Base-by-base conservation (phyloP, 371 early-diverging fungal genomes). In the Funneliformis caledonium region DNA sequence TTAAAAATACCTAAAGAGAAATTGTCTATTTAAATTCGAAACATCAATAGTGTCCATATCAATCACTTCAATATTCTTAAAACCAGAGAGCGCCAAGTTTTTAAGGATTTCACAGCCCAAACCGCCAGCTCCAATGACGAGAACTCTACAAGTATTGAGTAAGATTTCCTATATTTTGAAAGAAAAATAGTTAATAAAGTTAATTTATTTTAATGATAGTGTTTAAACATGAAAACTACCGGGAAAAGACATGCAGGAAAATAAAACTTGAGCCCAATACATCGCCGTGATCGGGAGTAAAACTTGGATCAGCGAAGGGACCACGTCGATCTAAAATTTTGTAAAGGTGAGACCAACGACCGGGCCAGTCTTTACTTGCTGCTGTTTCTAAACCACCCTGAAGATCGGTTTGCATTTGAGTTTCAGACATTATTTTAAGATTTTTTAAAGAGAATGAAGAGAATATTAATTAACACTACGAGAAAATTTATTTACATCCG, bases 31-130 rank as follows among this genome's bases (percentile, higher is more conserved):
- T 84, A 99, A 87, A 87, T 99, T 99, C 82, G 93, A 93, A 88
- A 96, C 97, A 83, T 99, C 99, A 81, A 99, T 99, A 5, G 97
- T 96, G 88, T 99, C 99, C 99, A 99, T 99, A 87, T 99, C 99
- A 14, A 99, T 99, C 65, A 99, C 90, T 82, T 91, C 89, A 64
- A 99, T 90, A 42, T 87, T 87, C 45, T 84, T 82, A 80, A 93
- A 92, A 48, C 92, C 92, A 8, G 90, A 86, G 80, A 91, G 80
- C n/a, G 89, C 89, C 62, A 93, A 81, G 81, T 92, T 86, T 85
- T 93, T 92, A 77, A 93, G 89, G 64, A 93, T 89, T 82, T 93
- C 92, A 81, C 89, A 91, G 56, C 91, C 91, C 50, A 90, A 84
- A 47, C 89, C 91, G 31, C 91, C 91, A 9, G 89, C 90, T 26